These are phyloP conservation scores for Leonotis leonurus DNA, from an alignment of 257 asterid species.

Conservation along the genomic window DNA sequence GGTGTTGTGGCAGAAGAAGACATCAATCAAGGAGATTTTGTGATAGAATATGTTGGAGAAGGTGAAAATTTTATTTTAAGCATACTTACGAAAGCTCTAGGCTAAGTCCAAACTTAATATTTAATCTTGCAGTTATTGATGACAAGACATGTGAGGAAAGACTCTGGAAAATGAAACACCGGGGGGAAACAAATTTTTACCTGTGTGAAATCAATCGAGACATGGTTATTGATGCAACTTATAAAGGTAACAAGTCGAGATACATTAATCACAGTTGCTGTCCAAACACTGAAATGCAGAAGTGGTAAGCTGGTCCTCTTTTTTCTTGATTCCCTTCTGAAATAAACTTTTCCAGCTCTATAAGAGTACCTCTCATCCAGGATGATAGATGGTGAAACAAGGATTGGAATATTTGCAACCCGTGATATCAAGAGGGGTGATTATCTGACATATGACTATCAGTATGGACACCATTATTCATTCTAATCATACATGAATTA, in stretches of 20 bases:
- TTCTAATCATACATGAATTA: constrained; percentile 3
- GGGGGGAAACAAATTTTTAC: constrained; percentile 86
- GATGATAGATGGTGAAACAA: constrained; percentile 90
- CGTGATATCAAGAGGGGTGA: constrained; percentile 79
- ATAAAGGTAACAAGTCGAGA: constrained; percentile 94
- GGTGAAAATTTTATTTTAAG: constrained; percentile 34
- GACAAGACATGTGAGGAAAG: constrained; percentile 96
- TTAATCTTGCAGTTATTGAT: constrained; percentile 69
- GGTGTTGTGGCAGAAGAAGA: constrained; percentile 95
- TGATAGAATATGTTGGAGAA: constrained; percentile 98
- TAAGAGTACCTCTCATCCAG: constrained; percentile 29
- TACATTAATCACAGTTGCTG: constrained; percentile 95
- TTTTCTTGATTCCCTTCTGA: background rate
- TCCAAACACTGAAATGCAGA: constrained; percentile 98
- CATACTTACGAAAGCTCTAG: constrained; percentile 1
- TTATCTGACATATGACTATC: constrained; percentile 90
- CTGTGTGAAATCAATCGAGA: constrained; percentile 91
- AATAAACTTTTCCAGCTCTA: constrained; percentile 7
- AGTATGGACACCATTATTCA: constrained; percentile 47
- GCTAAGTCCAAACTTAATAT: constrained; percentile 10
- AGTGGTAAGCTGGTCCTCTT: constrained; percentile 48
- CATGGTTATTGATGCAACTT: constrained; percentile 98
- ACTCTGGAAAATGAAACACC: constrained; percentile 95
- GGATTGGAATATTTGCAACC: constrained; percentile 95
- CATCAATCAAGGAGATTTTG: constrained; percentile 74